Percentiles rank a stretch among this genome's conserved stretches.
These are phyloP conservation scores for Leccinum solheimii DNA, from an alignment of 1,284 basidiomycete species.

Conservation along the genomic window DNA sequence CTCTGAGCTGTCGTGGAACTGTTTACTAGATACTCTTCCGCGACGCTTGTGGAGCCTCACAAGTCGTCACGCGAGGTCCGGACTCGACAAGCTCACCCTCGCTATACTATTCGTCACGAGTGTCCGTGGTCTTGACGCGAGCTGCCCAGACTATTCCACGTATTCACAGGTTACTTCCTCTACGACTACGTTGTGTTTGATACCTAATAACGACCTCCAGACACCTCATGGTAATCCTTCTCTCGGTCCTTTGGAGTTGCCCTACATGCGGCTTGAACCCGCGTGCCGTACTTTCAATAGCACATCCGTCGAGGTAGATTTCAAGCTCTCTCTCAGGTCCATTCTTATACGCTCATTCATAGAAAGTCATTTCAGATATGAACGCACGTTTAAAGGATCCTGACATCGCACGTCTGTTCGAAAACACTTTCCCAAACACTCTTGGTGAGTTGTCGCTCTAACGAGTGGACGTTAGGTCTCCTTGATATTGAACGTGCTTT, in stretches of 20 bases:
- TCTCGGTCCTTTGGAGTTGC: conserved; percentile 59
- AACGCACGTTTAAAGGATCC: conserved; percentile 68
- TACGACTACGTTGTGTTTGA: not conserved
- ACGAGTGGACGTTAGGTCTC: not conserved
- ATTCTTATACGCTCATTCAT: not conserved
- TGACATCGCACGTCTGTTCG: conserved; percentile 71
- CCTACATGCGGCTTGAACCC: conserved; percentile 68
- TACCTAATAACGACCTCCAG: conserved; percentile 31
- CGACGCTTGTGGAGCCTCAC: conserved; percentile 6
- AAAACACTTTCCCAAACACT: conserved; percentile 78
- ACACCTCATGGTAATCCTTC: conserved; percentile 60
- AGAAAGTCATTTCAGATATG: conserved; percentile 73
- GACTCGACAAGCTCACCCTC: conserved; percentile 13
- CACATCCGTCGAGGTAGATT: conserved; percentile 62
- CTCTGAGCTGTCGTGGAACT: conserved; percentile 4
- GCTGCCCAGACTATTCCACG: conserved; percentile 63
- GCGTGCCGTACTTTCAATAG: conserved; percentile 73
- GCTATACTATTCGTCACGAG: conserved; percentile 23
- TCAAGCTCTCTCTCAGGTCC: not conserved
- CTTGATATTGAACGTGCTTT: not conserved
- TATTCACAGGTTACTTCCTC: conserved; percentile 53
- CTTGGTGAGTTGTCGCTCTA: conserved; percentile 46
- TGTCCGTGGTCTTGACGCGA: conserved; percentile 35
- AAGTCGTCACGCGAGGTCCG: not conserved
- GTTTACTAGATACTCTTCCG: not conserved